Conservation (phyloP, 495 filamentous ascomycete species). For the Margaritispora aquatica region DNA sequence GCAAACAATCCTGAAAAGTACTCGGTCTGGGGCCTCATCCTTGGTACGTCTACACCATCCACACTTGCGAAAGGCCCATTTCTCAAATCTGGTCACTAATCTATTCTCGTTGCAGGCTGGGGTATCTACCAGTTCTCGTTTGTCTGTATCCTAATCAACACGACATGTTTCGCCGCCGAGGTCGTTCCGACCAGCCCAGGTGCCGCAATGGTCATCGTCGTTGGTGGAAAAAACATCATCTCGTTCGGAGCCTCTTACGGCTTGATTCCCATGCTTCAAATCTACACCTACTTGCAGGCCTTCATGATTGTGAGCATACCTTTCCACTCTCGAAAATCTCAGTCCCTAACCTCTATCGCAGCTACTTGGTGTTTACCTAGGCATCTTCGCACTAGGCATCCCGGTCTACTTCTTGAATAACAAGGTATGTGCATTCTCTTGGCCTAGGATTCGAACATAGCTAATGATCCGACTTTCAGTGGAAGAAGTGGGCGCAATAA, state of each 20-base stretch:
- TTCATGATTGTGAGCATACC: slow-evolving; percentile 30
- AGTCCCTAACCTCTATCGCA: too few species aligned
- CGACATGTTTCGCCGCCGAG: slow-evolving; percentile 33
- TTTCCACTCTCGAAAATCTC: too few species aligned
- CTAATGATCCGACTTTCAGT: too few species aligned
- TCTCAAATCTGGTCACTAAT: too few species aligned
- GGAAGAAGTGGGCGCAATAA: too few species aligned
- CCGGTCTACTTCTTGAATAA: slow-evolving; percentile 32
- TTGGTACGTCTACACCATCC: slow-evolving; percentile 32
- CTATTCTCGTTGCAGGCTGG: too few species aligned
- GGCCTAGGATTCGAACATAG: too few species aligned
- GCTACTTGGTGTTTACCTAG: slow-evolving; percentile 25
- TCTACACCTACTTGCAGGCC: slow-evolving; percentile 27
- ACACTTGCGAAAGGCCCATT: too few species aligned
- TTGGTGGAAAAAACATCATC: slow-evolving; percentile 35
- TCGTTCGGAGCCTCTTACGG: slow-evolving; percentile 34
- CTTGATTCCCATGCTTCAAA: slow-evolving; percentile 13
- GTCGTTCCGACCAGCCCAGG: slow-evolving; percentile 36
- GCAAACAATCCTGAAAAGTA: too few species aligned
- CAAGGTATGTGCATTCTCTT: too few species aligned
- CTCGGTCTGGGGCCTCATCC: slow-evolving; percentile 26
- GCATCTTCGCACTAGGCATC: slow-evolving; percentile 28
- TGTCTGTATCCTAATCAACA: slow-evolving; percentile 31
- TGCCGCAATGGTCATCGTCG: slow-evolving; percentile 33
- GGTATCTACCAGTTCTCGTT: slow-evolving; percentile 31